phyloP scores from a whole-genome alignment of 257 asterid genomes.

The Linderniella brevidens region DNA sequence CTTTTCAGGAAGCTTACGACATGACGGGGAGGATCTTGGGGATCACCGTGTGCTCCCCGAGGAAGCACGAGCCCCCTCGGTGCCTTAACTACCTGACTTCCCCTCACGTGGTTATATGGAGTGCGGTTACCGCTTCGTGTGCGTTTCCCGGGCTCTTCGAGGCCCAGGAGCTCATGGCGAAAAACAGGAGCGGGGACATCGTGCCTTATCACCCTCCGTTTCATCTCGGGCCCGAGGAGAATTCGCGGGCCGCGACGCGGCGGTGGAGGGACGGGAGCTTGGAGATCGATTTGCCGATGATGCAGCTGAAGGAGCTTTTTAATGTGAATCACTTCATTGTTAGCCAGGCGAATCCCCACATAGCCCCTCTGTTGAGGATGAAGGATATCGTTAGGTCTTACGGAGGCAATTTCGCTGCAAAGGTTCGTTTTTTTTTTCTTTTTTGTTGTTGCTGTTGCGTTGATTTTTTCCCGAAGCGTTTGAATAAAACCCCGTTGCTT shows the following conservation, averaged over 20 bases:
- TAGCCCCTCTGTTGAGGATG: slow-evolving; percentile 76
- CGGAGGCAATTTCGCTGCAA: slow-evolving; percentile 93
- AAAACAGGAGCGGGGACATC: slow-evolving; percentile 74
- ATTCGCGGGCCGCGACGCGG: slow-evolving; percentile 43
- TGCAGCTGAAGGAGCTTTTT: slow-evolving; percentile 92
- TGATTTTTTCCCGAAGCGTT: not conserved
- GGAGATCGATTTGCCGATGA: slow-evolving; percentile 93
- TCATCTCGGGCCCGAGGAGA: slow-evolving; percentile 75
- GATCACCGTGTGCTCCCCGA: slow-evolving; percentile 89
- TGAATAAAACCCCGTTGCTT: not conserved
- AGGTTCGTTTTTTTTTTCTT: slow-evolving; percentile 26
- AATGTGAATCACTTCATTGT: slow-evolving; percentile 93
- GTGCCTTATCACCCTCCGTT: slow-evolving; percentile 98
- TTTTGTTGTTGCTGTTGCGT: too few relatives aligned
- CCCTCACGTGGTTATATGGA: slow-evolving; percentile 97
- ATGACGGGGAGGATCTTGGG: slow-evolving; percentile 86
- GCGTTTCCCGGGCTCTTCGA: slow-evolving; percentile 95
- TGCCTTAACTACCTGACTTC: slow-evolving; percentile 95
- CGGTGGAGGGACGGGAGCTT: slow-evolving; percentile 98
- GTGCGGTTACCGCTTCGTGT: slow-evolving; percentile 95
- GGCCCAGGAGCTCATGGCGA: slow-evolving; percentile 98
- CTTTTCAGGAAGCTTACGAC: slow-evolving; percentile 97
- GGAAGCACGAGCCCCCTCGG: slow-evolving; percentile 97
- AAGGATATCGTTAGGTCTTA: slow-evolving; percentile 78
- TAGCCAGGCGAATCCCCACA: slow-evolving; percentile 97